Conservation (phyloP, 768 basidiomycete species). For the Dendrothele bispora region DNA sequence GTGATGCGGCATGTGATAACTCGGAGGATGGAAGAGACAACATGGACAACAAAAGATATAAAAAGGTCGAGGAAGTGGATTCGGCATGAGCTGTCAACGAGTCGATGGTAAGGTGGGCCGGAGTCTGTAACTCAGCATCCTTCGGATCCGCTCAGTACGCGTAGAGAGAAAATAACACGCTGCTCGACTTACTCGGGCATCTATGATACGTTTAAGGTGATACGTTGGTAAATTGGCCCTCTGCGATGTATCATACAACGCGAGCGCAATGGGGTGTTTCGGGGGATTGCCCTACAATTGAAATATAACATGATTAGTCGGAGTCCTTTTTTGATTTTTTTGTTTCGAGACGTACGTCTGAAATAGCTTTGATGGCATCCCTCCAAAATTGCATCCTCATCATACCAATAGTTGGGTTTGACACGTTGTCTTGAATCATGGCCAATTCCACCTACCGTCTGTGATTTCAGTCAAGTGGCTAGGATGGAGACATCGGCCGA, state of each 20-base stretch:
- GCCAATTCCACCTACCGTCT: constrained; percentile 68
- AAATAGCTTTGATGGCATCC: constrained; percentile 70
- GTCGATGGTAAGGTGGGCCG: constrained; percentile 65
- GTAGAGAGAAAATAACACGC: constrained; percentile 6
- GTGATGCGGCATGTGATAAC: constrained; percentile 77
- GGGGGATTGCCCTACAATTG: constrained; percentile 66
- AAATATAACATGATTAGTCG: too few species aligned
- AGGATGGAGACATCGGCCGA: constrained; percentile 16
- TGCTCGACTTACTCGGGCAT: constrained; percentile 64
- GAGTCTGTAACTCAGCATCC: constrained; percentile 67
- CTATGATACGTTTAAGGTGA: constrained; percentile 80
- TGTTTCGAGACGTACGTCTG: constrained; percentile 64
- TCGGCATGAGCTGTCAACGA: constrained; percentile 74
- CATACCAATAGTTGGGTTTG: constrained; percentile 71
- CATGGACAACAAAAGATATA: constrained; percentile 75
- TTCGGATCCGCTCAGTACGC: constrained; percentile 29
- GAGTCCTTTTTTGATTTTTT: too few species aligned
- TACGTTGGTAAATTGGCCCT: constrained; percentile 57
- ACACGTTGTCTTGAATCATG: constrained; percentile 73
- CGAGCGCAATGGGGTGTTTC: constrained; percentile 78
- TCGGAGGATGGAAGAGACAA: constrained; percentile 51
- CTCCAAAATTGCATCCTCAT: constrained; percentile 90
- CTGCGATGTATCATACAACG: constrained; percentile 58
- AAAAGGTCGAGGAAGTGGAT: constrained; percentile 74
- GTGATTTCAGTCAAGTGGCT: background rate